Evolutionary conservation across 305 asterid species (phyloP), one percentile per base, ranked within the genome.

Genomic region (Fraxinus baroniana): DNA sequence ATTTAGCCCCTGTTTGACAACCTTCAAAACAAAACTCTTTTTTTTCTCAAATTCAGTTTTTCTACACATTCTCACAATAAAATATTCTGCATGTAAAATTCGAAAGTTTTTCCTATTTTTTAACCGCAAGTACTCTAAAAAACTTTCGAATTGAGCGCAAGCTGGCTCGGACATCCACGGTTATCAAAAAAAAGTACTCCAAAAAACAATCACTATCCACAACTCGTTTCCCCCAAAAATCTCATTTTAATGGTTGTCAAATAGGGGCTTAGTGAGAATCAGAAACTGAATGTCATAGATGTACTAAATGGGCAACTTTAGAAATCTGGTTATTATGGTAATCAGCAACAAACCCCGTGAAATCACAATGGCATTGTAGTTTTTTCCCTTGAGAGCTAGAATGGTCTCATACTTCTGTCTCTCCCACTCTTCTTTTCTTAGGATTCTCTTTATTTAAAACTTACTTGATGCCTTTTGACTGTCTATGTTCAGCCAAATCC

Each of bases 401-500:
- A 22, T 22, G 71, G 32, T 62, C 17, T 22, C 71, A 20, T 62
- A 62, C 71, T 62, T 57, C 71, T 62, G 32, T 57, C 49, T 55
- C 28, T 57, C 57, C 79, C 68, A 30, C 80, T 84, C 36, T 30
- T 22, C 7, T 73, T 36, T 75, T 62, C 57, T 76, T 68, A 33
- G 62, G n/a, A 70, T 74, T 77, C 39, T 78, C 73, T 77, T 64
- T 87, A 76, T 76, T 62, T 81, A 78, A 80, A 70, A 70, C 83
- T 86, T 78, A 80, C 80, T 79, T 82, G 82, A 72, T 76, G 39
- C 83, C 81, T 75, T 39, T 84, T 86, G 60, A 83, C 46, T 64
- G 87, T 82, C 55, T 78, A 62, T 72, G 76, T 83, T 76, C 93
- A 97, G 99, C 91, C 97, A 81, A 97, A 91, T 87, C 96, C 97